Percentiles rank a stretch among this genome's conserved stretches.
Conservation (phyloP, 352 stramenopile genomes). For the Globisporangium okanoganense region DNA sequence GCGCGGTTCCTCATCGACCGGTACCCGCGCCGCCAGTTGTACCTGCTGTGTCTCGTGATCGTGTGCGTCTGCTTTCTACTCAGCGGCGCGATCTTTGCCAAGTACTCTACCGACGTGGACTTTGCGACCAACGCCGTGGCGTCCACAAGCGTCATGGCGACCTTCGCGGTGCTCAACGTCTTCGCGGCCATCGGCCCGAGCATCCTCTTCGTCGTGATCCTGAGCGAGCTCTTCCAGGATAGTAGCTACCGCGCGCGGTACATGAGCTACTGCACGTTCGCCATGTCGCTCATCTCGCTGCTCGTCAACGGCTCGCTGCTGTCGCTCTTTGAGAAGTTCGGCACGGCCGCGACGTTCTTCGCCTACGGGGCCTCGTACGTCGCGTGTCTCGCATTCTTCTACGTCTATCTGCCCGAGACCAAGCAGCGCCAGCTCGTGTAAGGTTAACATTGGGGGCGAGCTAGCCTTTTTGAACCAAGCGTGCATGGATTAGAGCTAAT, state of each 20-base stretch:
- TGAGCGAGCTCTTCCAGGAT: slow-evolving; percentile 83
- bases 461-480: no score
- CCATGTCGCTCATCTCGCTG: slow-evolving; percentile 84
- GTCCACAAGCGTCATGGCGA: slow-evolving; percentile 53
- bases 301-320: slow-evolving; percentile 82
- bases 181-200: slow-evolving; percentile 71
- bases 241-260: slow-evolving; percentile 75
- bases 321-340: slow-evolving; percentile 64
- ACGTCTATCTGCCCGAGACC: slow-evolving; percentile 65
- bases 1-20: slow-evolving; percentile 63
- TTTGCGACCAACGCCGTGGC: slow-evolving; percentile 39
- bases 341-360: slow-evolving; percentile 62
- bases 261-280: slow-evolving; percentile 89
- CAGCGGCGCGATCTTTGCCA: slow-evolving; percentile 63
- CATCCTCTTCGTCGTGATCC: slow-evolving; percentile 82
- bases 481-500: no score
- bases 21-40: slow-evolving; percentile 63
- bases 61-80: slow-evolving; percentile 67
- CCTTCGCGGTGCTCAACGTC: slow-evolving; percentile 71
- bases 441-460: not conserved
- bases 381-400: slow-evolving; percentile 68
- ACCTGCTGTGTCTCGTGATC: slow-evolving; percentile 64
- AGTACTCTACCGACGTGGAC: slow-evolving; percentile 54
- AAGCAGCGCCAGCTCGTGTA: slow-evolving; percentile 73
- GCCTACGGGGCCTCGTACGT: slow-evolving; percentile 66